A percentile compares a stretch with the other conserved stretches of the same genome.
These are phyloP conservation scores for Vachellia collinsii DNA, from an alignment of 306 rosid genomes.

Conservation along the genomic window DNA sequence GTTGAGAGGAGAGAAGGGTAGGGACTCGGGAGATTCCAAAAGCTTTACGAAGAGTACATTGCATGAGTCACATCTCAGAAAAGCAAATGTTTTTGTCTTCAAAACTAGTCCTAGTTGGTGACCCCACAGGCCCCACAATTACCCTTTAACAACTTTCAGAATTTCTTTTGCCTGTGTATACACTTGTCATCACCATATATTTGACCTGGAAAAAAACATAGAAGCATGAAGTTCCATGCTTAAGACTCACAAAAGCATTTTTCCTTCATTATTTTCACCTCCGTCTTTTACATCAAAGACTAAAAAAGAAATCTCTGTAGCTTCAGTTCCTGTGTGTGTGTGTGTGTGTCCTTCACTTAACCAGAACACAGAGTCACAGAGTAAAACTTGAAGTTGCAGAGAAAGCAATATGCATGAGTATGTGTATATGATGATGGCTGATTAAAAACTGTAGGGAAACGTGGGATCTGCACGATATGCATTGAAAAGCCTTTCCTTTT, in stretches of 20 bases:
- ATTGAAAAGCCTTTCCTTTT: conserved; percentile 28
- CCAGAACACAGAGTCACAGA: not conserved
- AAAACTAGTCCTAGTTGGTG: conserved; percentile 31
- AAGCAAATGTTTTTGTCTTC: conserved; percentile 39
- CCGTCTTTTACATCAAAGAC: conserved; percentile 45
- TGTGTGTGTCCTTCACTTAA: not conserved
- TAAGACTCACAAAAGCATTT: conserved; percentile 54
- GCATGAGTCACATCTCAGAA: conserved; percentile 39
- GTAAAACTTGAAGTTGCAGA: not conserved
- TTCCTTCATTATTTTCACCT: conserved; percentile 41
- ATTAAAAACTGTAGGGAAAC: conserved; percentile 30
- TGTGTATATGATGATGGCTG: not conserved
- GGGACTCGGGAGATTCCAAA: conserved; percentile 26
- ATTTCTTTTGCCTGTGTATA: conserved; percentile 32
- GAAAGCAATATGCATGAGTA: not conserved
- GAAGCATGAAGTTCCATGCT: conserved; percentile 54
- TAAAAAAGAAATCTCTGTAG: conserved; percentile 3
- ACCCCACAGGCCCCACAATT: conserved; percentile 2
- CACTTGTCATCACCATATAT: conserved; percentile 47
- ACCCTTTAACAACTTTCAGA: conserved; percentile 38
- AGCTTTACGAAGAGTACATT: conserved; percentile 10
- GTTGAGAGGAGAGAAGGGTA: not conserved
- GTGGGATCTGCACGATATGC: conserved; percentile 67
- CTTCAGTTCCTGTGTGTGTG: not conserved
- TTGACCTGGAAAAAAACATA: conserved; percentile 46